Base-by-base conservation (phyloP, 805 yeast species). In the Hanseniaspora lindneri region DNA sequence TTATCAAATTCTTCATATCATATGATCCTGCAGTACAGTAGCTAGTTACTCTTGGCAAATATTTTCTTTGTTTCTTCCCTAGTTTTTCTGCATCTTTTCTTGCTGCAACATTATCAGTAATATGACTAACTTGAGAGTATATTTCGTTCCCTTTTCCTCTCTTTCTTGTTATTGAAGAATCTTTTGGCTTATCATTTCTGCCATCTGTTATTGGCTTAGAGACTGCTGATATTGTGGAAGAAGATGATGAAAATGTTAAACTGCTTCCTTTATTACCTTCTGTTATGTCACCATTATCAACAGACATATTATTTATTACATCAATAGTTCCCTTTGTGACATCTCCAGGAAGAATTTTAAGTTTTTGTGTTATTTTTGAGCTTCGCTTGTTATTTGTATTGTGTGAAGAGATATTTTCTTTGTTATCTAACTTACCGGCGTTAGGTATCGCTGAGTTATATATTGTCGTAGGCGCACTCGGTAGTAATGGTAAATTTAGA, bases 1-100 rank as follows among this genome's bases (percentile, higher is more conserved):
- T 70, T 41, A 82, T 71, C 35, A 92, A 67, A 43, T 87, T 96
- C 56, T 82, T 76, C 94, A 92, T 84, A 54, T 77, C 77, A 60
- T 88, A 92, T 21, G 92, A 78, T 27, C 96, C 88, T 24, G 96
- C 87, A 0, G 97, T 89, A 65, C 97, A 89, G 61, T 87, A 92
- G 2, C 96, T 95, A 0, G 97, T 89, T 1, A 88, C 96, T 53
- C 98, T 70, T 3, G 98, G 97, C 49, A 92, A 71, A 53, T 86
- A 66, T 29, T 82, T 82, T 52, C 97, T 68, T 53, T 70, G 71
- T 30, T 66, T 64, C 61, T 88, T 92, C 3, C 96, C 95, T 51
- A 92, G 68, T 44, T 88, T 76, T 60, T 88, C 96, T 0, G 98
- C 97, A 68, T 89, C 97, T 54, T 79, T 80, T 55, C 96, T 71